phyloP scores from a whole-genome alignment of 2,329 filamentous ascomycete genomes.

The Pseudocercospora macadamiae region DNA sequence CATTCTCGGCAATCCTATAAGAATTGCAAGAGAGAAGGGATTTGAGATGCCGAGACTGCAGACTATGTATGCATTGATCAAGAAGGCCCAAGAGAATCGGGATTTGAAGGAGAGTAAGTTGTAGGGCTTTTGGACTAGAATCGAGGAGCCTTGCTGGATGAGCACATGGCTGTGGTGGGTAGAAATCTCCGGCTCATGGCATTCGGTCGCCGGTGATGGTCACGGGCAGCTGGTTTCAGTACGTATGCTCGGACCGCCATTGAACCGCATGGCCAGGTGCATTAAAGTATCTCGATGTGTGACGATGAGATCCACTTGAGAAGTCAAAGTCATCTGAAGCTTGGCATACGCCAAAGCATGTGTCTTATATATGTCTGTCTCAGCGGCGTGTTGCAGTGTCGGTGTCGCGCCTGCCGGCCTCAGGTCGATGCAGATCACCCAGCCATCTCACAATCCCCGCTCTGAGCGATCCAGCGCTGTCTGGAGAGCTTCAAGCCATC shows the following conservation, averaged over 20 bases:
- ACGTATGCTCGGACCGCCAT: constrained; percentile 1
- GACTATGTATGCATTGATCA: constrained; percentile 67
- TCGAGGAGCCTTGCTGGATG: background rate
- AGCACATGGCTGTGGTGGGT: background rate
- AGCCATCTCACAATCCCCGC: constrained; percentile 7
- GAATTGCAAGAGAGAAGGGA: constrained; percentile 64
- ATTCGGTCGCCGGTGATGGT: constrained; percentile 1
- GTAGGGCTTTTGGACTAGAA: constrained; percentile 6
- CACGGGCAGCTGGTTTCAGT: background rate
- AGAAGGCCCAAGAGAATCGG: constrained; percentile 62
- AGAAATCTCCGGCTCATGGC: background rate
- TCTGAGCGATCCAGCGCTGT: background rate
- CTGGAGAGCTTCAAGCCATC: background rate
- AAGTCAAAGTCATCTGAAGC: background rate
- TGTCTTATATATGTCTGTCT: background rate
- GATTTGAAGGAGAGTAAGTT: constrained; percentile 42
- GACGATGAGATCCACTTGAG: background rate
- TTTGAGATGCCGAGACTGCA: constrained; percentile 69
- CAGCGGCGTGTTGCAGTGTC: too few species aligned
- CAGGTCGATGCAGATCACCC: background rate
- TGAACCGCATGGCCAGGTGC: background rate
- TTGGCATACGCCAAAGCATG: background rate
- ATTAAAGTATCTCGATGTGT: background rate
- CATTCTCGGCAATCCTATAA: constrained; percentile 70
- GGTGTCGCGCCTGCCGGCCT: too few species aligned